Evolutionary conservation across 2,329 filamentous ascomycete species (phyloP).

Genomic region (Apiospora arundinis): DNA sequence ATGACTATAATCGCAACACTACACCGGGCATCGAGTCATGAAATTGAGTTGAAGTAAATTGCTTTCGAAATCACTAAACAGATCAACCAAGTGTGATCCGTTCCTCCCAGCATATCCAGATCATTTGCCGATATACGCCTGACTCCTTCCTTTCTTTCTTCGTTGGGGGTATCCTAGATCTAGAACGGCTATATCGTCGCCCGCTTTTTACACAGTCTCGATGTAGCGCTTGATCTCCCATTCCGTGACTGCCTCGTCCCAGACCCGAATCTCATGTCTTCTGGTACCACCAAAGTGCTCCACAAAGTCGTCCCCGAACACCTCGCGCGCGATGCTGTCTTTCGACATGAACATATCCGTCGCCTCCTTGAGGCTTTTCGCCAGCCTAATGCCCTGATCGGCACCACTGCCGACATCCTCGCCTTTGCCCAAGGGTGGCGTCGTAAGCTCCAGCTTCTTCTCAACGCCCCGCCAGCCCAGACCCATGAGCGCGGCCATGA

Average conservation of each 20-base stretch:
- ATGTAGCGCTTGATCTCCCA: conserved; percentile 86
- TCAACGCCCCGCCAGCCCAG: conserved; percentile 91
- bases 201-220: conserved; percentile 66
- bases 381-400: conserved; percentile 78
- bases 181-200: neutral
- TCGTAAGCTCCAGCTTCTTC: conserved; percentile 84
- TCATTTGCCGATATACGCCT: neutral
- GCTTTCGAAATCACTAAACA: neutral
- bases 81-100: neutral
- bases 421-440: conserved; percentile 84
- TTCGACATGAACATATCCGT: conserved; percentile 77
- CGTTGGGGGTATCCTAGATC: neutral
- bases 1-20: too few species aligned
- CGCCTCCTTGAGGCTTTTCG: conserved; percentile 86
- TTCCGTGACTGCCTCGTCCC: conserved; percentile 96
- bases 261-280: conserved; percentile 83
- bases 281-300: conserved; percentile 93
- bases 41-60: neutral
- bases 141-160: neutral
- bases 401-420: conserved; percentile 76
- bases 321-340: conserved; percentile 88
- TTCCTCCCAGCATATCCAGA: neutral
- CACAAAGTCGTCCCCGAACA: conserved; percentile 94
- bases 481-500: conserved; percentile 84
- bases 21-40: neutral